Base-by-base conservation (phyloP, 2,329 filamentous ascomycete species). In the Didymella sp. region DNA sequence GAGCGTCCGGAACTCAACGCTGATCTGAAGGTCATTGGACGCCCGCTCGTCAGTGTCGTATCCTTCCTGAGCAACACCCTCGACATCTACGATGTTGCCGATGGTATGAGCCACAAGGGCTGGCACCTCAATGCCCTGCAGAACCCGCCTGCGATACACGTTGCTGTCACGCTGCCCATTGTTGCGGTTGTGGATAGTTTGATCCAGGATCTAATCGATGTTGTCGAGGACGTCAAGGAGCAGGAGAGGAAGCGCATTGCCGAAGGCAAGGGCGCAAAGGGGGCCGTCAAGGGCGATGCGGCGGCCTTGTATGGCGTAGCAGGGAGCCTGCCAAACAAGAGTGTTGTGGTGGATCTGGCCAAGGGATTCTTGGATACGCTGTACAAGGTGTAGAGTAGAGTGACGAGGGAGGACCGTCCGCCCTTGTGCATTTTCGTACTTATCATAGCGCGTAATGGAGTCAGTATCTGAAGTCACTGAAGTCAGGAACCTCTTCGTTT, bases 111-210 rank as follows among this genome's bases (percentile, higher is more conserved):
- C 12, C 80, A 79, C 0, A 89, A 88, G 71, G 94, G 95, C 3
- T 99, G 95, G 95, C 95, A 99, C 78, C 82, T 99, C 58, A 99
- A 98, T 72, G 91, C 93, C 2, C 83, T 99, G 61, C 95, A 99
- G 79, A 89, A 87, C 69, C 95, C 95, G 2, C 88, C 95, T 0
- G 95, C 92, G 19, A 92, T 99, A 52, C 95, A 99, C 76, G 87
- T 98, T 35, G 95, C 95, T 12, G 92, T 98, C 35, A 99, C 95
- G 0, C 77, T 96, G 67, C 94, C 94, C 15, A 90, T 96, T 44
- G 87, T 88, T 21, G 88, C 88, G 68, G 91, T 89, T 2, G 90
- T 91, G 73, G 92, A 98, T 71, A 84, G 85, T 71, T 82, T 99
- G 51, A 84, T 95, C 47, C 78, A 79, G 8, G 95, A 99, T 74